A percentile compares a stretch with the other conserved stretches of the same genome.
These are phyloP conservation scores for Ganoderma lucidum DNA, from an alignment of 1,284 basidiomycete genomes.

Conservation along the genomic window DNA sequence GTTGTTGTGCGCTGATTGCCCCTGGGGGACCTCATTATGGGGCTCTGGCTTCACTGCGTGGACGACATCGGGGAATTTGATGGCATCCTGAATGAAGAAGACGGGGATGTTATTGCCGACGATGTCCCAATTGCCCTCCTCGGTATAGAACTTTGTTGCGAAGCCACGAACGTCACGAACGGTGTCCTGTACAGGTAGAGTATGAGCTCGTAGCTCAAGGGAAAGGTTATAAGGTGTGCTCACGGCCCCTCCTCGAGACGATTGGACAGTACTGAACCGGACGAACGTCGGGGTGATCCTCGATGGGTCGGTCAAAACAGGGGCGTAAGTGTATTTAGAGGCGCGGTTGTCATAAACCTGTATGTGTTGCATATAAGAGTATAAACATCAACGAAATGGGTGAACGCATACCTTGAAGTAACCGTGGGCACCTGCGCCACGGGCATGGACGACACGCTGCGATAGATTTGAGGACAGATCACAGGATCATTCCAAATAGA, in stretches of 20 bases:
- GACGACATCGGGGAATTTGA: conserved; percentile 86
- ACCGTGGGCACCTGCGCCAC: conserved; percentile 84
- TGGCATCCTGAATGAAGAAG: conserved; percentile 87
- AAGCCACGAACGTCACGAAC: conserved; percentile 89
- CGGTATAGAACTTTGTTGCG: conserved; percentile 82
- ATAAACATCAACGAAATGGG: not conserved
- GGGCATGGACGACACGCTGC: conserved; percentile 68
- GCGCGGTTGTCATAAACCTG: conserved; percentile 66
- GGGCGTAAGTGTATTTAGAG: conserved; percentile 69
- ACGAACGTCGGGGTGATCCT: conserved; percentile 79
- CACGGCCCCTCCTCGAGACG: conserved; percentile 76
- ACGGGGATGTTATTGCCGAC: conserved; percentile 83
- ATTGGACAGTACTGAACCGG: conserved; percentile 86
- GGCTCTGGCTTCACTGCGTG: conserved; percentile 87
- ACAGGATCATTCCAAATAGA: not conserved
- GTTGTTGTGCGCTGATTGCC: conserved; percentile 79
- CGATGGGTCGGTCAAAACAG: conserved; percentile 76
- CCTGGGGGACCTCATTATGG: conserved; percentile 73
- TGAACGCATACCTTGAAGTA: conserved; percentile 61
- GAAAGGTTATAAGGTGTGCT: conserved; percentile 29
- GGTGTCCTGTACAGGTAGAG: conserved; percentile 59
- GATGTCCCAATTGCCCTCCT: conserved; percentile 85
- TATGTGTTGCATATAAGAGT: not conserved
- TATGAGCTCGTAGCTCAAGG: conserved; percentile 19
- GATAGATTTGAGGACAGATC: conserved; percentile 9